These are phyloP conservation scores for Termitomyces sp. DNA, from an alignment of 768 basidiomycete genomes.

Conservation along the genomic window DNA sequence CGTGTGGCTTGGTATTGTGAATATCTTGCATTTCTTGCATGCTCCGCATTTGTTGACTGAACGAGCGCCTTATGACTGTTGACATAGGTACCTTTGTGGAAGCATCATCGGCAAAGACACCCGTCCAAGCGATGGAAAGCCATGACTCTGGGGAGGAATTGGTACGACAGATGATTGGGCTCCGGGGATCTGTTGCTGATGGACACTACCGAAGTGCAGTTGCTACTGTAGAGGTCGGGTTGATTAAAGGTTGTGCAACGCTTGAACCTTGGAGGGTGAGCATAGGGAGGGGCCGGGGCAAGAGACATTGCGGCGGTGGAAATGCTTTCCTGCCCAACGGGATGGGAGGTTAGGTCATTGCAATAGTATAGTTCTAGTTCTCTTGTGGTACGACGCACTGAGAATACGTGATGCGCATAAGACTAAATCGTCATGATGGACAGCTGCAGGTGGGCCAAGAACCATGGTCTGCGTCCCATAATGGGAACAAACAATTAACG, in stretches of 20 bases:
- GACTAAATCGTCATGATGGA: background rate
- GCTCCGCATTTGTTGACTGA: background rate
- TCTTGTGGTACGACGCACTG: background rate
- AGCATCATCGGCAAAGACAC: background rate
- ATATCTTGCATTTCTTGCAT: background rate
- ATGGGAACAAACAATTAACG: background rate
- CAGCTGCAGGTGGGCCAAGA: background rate
- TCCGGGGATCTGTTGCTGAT: background rate
- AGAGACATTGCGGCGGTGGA: background rate
- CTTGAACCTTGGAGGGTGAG: background rate
- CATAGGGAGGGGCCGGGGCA: background rate
- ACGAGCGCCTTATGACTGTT: background rate
- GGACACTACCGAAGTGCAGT: background rate
- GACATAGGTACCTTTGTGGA: background rate
- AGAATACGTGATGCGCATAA: too few species aligned
- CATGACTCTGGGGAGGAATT: background rate
- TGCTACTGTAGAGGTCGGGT: background rate
- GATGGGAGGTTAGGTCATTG: background rate
- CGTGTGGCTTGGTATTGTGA: constrained; percentile 9
- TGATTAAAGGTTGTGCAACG: background rate
- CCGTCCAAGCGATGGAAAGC: background rate
- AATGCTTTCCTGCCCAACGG: background rate
- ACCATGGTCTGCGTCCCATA: background rate
- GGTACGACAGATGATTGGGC: background rate
- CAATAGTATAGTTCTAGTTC: background rate